A percentile compares a stretch with the other conserved stretches of the same genome.
phyloP scores from a whole-genome alignment of 2,329 filamentous ascomycete genomes.

The Botryotinia calthae region DNA sequence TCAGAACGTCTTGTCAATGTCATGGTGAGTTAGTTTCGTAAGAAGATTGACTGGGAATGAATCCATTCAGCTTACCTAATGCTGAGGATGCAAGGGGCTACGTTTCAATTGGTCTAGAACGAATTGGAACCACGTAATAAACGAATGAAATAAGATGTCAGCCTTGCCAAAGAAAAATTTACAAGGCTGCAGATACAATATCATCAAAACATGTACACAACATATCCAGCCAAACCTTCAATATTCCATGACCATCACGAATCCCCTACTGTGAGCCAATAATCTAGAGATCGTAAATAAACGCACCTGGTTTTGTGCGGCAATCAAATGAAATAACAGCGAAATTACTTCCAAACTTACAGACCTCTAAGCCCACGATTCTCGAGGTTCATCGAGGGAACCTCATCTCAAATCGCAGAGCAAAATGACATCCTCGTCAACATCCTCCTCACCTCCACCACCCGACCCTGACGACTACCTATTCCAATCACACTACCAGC shows the following conservation, averaged over 20 bases:
- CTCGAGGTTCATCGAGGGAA: background rate
- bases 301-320: background rate
- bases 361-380: background rate
- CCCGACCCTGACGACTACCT: constrained; percentile 15
- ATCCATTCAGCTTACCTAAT: background rate
- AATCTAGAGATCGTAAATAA: background rate
- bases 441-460: constrained; percentile 5
- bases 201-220: background rate
- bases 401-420: background rate
- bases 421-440: constrained; percentile 17
- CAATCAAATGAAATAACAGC: background rate
- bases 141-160: background rate
- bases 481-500: constrained; percentile 11
- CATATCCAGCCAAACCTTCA: background rate
- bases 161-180: background rate
- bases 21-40: background rate
- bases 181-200: background rate
- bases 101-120: background rate
- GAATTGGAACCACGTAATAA: background rate
- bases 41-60: background rate
- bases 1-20: background rate
- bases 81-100: background rate
- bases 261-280: background rate
- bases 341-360: no score
- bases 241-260: background rate